A percentile compares a stretch with the other conserved stretches of the same genome.
phyloP scores from a whole-genome alignment of 495 filamentous ascomycete genomes.

The Aspergillus wentii region DNA sequence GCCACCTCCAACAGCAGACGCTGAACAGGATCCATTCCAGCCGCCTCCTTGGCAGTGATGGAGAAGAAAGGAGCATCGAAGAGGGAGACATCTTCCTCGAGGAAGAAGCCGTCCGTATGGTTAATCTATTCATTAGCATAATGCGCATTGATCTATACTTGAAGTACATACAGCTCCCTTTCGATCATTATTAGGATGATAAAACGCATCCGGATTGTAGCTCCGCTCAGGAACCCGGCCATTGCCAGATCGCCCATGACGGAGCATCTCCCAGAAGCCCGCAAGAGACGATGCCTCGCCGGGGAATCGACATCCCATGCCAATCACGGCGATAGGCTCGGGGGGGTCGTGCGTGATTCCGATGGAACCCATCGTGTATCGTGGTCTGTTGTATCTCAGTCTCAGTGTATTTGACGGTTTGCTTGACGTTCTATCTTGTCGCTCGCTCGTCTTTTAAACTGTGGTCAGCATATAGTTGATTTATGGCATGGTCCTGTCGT shows the following conservation, averaged over 20 bases:
- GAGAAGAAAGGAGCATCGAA: conserved; percentile 47
- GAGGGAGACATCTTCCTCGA: conserved; percentile 23
- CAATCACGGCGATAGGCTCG: conserved; percentile 19
- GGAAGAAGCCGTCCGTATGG: conserved; percentile 25
- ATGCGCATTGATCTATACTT: neutral
- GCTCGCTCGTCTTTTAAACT: no score
- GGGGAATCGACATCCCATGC: conserved; percentile 15
- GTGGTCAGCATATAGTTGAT: no score
- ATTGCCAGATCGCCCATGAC: no score
- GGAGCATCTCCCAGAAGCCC: neutral
- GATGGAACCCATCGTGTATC: neutral
- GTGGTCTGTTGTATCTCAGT: neutral
- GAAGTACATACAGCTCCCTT: neutral
- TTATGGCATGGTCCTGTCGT: no score
- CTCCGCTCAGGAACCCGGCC: no score
- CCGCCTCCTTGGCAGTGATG: conserved; percentile 47
- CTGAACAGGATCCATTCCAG: conserved; percentile 55
- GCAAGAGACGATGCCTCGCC: conserved; percentile 14
- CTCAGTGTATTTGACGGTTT: no score
- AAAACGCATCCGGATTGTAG: neutral
- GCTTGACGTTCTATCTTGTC: no score
- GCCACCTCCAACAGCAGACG: conserved; percentile 49
- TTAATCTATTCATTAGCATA: neutral
- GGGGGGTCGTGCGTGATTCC: conserved; percentile 3
- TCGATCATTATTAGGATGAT: neutral